Percentiles rank a stretch among this genome's conserved stretches.
phyloP scores from a whole-genome alignment of 1,284 basidiomycete genomes.

The Mycena sp. region DNA sequence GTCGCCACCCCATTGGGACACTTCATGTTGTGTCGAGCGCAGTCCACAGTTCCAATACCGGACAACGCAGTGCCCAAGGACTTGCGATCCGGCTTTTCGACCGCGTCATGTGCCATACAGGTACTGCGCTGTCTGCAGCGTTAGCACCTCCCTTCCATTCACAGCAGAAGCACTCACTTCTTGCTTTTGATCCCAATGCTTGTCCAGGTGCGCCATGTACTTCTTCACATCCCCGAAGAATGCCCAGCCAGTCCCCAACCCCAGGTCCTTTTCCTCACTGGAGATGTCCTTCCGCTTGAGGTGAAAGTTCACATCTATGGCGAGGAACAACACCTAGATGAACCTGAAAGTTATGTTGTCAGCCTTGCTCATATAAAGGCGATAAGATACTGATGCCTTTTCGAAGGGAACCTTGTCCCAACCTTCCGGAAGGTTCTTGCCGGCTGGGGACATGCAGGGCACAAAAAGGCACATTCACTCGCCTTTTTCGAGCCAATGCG shows the following conservation, averaged over 20 bases:
- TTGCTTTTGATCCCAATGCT: slow-evolving; percentile 16
- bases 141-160: background rate
- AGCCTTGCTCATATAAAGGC: too few species aligned
- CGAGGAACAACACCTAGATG: slow-evolving; percentile 37
- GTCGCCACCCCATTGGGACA: slow-evolving; percentile 38
- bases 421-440: slow-evolving; percentile 33
- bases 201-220: slow-evolving; percentile 36
- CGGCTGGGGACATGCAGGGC: slow-evolving; percentile 36
- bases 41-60: slow-evolving; percentile 37
- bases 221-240: slow-evolving; percentile 32
- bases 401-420: background rate
- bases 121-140: slow-evolving; percentile 29
- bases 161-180: background rate
- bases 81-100: slow-evolving; percentile 27
- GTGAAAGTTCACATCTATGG: slow-evolving; percentile 42
- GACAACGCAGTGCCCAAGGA: slow-evolving; percentile 32
- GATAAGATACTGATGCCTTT: slow-evolving; percentile 3
- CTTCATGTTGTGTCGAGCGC: slow-evolving; percentile 41
- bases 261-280: slow-evolving; percentile 33
- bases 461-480: slow-evolving; percentile 31
- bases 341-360: slow-evolving; percentile 29
- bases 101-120: slow-evolving; percentile 34
- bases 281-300: slow-evolving; percentile 39
- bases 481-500: slow-evolving; percentile 7
- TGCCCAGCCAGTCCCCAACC: slow-evolving; percentile 32